Evolutionary conservation across 2,329 filamentous ascomycete species (phyloP).

Genomic region (Achaetomium macrosporum): DNA sequence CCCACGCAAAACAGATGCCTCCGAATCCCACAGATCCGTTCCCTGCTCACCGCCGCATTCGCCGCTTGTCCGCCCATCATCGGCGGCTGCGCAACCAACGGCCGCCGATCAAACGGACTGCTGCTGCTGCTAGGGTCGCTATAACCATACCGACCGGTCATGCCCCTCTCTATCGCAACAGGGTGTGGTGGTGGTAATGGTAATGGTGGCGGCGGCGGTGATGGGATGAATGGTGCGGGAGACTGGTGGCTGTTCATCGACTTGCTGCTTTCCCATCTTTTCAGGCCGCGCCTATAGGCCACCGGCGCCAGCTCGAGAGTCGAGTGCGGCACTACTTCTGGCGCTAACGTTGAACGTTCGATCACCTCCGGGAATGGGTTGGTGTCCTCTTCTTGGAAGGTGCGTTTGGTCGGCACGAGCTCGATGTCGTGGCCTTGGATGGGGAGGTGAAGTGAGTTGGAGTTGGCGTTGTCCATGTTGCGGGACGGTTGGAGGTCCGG

Average conservation of each 20-base stretch:
- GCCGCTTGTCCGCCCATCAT: not conserved
- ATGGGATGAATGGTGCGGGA: no score
- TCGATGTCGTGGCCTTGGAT: slow-evolving; percentile 16
- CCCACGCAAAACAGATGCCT: slow-evolving; percentile 27
- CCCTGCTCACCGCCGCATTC: not conserved
- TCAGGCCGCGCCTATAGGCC: not conserved
- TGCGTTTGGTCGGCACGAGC: not conserved
- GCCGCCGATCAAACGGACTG: slow-evolving; percentile 11
- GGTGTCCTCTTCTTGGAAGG: slow-evolving; percentile 3
- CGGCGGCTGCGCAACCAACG: slow-evolving; percentile 2
- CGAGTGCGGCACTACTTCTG: not conserved
- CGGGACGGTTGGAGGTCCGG: not conserved
- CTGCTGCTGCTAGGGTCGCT: not conserved
- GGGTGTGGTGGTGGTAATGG: no score
- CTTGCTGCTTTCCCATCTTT: not conserved
- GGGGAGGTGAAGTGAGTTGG: not conserved
- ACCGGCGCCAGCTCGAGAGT: slow-evolving; percentile 5
- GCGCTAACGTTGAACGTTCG: not conserved
- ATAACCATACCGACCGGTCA: not conserved
- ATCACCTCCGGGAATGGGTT: not conserved
- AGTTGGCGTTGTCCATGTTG: not conserved
- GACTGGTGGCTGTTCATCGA: not conserved
- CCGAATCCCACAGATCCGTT: slow-evolving; percentile 28
- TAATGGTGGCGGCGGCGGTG: not conserved
- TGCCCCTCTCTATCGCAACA: no score